phyloP scores from a whole-genome alignment of 2,329 filamentous ascomycete genomes.

The Hymenoscyphus repandus region DNA sequence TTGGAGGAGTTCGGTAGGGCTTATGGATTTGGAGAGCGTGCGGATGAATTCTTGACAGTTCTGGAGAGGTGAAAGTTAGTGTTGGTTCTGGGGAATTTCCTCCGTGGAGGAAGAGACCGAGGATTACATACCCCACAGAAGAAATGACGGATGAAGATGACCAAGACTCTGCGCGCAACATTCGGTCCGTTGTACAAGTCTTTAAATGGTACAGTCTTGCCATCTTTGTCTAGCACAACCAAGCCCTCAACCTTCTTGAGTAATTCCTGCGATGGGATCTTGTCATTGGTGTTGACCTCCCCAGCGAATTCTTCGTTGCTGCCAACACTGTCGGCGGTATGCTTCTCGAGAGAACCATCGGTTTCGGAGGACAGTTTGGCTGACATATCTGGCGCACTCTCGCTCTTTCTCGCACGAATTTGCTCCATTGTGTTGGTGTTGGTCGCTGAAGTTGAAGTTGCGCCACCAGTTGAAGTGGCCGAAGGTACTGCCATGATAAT shows the following conservation, averaged over 20 bases:
- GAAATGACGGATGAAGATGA: slow-evolving; percentile 36
- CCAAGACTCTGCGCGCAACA: slow-evolving; percentile 28
- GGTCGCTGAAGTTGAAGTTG: neutral
- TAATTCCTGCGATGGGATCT: slow-evolving; percentile 45
- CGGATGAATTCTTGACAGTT: slow-evolving; percentile 33
- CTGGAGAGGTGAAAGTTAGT: slow-evolving; percentile 13
- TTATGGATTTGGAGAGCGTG: slow-evolving; percentile 27
- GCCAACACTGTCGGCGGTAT: slow-evolving; percentile 11
- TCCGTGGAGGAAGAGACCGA: neutral
- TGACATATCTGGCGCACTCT: neutral
- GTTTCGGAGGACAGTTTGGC: slow-evolving; percentile 14
- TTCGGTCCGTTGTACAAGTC: slow-evolving; percentile 31
- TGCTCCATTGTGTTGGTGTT: neutral
- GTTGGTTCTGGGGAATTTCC: neutral
- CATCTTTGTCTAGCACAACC: slow-evolving; percentile 28
- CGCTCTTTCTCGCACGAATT: no score
- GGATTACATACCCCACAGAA: slow-evolving; percentile 31
- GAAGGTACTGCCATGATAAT: no score
- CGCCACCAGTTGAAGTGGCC: neutral
- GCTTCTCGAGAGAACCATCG: slow-evolving; percentile 4
- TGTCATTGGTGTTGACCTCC: slow-evolving; percentile 49
- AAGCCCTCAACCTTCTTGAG: slow-evolving; percentile 44
- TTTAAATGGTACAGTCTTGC: slow-evolving; percentile 29
- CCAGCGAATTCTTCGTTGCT: slow-evolving; percentile 49
- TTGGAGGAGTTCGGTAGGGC: slow-evolving; percentile 26